A percentile compares a stretch with the other conserved stretches of the same genome.
phyloP scores from a whole-genome alignment of 805 yeast genomes.

The Pichia insulana region DNA sequence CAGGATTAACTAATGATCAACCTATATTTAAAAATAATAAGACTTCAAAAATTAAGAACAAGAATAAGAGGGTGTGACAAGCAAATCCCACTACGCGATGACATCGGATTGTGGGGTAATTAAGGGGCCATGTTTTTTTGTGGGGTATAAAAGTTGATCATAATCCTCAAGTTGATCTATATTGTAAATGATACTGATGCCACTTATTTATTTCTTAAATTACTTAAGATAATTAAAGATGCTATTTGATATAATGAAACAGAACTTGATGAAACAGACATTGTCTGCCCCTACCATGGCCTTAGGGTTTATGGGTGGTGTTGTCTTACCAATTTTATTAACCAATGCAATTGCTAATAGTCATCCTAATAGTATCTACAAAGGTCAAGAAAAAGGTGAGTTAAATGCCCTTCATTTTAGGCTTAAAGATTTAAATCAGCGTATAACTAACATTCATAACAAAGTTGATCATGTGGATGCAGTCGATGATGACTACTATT shows the following conservation, averaged over 20 bases:
- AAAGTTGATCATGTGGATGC: conserved; percentile 11
- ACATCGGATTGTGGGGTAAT: background rate
- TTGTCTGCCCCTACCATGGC: conserved; percentile 13
- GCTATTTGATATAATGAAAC: conserved; percentile 9
- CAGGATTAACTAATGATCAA: background rate
- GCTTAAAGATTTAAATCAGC: conserved; percentile 7
- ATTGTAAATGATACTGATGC: background rate
- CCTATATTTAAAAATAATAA: too few relatives aligned
- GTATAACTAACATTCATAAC: conserved; percentile 13
- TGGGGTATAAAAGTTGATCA: too few relatives aligned
- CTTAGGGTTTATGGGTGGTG: conserved; percentile 15
- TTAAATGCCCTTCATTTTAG: conserved; percentile 7
- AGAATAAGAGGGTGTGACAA: background rate
- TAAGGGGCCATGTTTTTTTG: too few relatives aligned
- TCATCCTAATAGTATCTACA: conserved; percentile 6
- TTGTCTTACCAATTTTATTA: conserved; percentile 11
- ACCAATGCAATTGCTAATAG: conserved; percentile 9
- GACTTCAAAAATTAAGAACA: background rate
- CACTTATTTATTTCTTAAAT: background rate
- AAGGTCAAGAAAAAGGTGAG: conserved; percentile 12
- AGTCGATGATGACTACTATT: conserved; percentile 11
- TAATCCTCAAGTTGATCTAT: too few relatives aligned
- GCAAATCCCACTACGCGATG: background rate
- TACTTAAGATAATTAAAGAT: conserved; percentile 6
- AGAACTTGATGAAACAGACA: conserved; percentile 6